Evolutionary conservation across 805 yeast genomes (phyloP), one percentile per base, ranked within the genome.

Genomic region (Ogataea neopini): DNA sequence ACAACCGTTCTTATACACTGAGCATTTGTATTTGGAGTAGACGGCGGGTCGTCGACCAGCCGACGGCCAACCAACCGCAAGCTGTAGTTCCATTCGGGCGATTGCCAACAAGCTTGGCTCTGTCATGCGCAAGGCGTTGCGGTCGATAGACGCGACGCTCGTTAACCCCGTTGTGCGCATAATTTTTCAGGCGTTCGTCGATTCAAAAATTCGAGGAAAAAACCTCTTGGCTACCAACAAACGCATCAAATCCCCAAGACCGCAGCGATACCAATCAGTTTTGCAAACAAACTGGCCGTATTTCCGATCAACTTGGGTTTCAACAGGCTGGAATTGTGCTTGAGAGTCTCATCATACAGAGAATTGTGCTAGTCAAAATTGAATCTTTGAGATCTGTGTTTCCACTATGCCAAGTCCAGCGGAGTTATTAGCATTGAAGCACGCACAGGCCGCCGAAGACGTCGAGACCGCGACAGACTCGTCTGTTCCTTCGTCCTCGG

Each of bases 361-460:
- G 20, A 19, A 35, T 19, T 35, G 26, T 7, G 23, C 17, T 28
- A 28, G 30, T 13, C 30, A 28, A 6, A n/a, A 8, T 28, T 28
- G 30, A 13, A 13, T 28, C 11, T 10, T 13, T 4, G 10, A 28
- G 13, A 11, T 28, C 30, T 28, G 30, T 10, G 28, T 28, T 28
- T 28, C 11, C 14, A n/a, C 13, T 28, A 69, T 68, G 73, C 59
- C 72, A 23, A 51, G 71, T 51, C 74, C 75, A 22, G 75, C 75
- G 34, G 73, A 70, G 56, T 50, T 69, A 19, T 59, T 70, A 25
- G 73, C 73, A 13, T 55, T 60, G 47, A 62, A 66, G 50, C 75
- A 69, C 43, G 66, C 67, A 28, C 57, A 58, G 39, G 54, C 50
- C 4, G 48, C 57, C 25, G 49, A 45, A 9, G 48, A 53, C 15